Conservation (phyloP, 768 basidiomycete species). For the Amanita molliuscula region DNA sequence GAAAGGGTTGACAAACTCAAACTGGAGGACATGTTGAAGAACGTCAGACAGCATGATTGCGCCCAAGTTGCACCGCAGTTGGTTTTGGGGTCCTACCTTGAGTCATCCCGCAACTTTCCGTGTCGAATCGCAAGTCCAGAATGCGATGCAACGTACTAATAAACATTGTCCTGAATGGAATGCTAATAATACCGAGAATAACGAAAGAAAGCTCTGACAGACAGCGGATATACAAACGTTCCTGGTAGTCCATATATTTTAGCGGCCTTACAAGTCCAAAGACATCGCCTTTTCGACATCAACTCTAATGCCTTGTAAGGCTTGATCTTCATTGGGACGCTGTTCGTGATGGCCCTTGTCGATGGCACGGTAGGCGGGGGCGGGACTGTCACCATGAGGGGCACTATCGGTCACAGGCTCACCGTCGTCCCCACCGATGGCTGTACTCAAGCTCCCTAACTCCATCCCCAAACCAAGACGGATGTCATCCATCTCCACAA, state of each 20-base stretch:
- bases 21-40: constrained; percentile 6
- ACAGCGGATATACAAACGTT: neutral
- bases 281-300: constrained; percentile 50
- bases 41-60: neutral
- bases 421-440: constrained; percentile 41
- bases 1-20: constrained; percentile 28
- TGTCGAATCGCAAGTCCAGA: too few relatives aligned
- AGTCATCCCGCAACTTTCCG: too few relatives aligned
- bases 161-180: too few relatives aligned
- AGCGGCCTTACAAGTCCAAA: constrained; percentile 11
- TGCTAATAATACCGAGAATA: neutral
- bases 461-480: constrained; percentile 44
- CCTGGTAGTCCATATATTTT: neutral
- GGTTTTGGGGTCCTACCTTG: neutral
- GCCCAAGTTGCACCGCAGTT: neutral
- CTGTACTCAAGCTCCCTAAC: constrained; percentile 38
- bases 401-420: constrained; percentile 38
- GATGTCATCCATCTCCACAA: constrained; percentile 50
- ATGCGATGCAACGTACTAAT: neutral
- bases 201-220: neutral
- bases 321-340: constrained; percentile 18
- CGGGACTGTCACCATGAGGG: constrained; percentile 33
- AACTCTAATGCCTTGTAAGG: constrained; percentile 40
- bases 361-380: constrained; percentile 42
- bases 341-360: constrained; percentile 35